Evolutionary conservation across 352 stramenopile genomes (phyloP).

Genomic region (Pythium apleroticum): DNA sequence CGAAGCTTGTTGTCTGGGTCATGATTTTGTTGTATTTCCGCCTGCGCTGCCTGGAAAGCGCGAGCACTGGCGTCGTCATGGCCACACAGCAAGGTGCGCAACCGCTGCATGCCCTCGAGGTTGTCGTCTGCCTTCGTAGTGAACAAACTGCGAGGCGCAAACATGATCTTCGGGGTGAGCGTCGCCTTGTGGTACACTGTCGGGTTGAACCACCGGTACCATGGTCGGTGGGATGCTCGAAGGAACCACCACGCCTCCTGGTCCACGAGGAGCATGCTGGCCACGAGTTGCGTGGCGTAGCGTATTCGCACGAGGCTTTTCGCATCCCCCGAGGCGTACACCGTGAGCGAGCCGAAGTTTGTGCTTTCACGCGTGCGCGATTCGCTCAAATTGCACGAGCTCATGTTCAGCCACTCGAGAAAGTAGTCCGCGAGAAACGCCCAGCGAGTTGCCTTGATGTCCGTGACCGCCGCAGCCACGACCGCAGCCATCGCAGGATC

Average conservation of each 20-base stretch:
- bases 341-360: not conserved
- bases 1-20: not conserved
- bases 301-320: not conserved
- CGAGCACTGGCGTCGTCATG: not conserved
- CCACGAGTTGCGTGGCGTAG: not conserved
- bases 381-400: not conserved
- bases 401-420: not conserved
- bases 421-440: not conserved
- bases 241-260: not conserved
- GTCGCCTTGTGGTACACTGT: not conserved
- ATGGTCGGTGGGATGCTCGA: not conserved
- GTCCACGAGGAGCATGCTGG: not conserved
- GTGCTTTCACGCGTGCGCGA: not conserved
- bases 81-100: not conserved
- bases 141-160: not conserved
- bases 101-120: not conserved
- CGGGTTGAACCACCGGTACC: not conserved
- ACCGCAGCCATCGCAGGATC: not conserved
- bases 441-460: not conserved
- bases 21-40: not conserved
- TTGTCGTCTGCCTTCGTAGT: not conserved
- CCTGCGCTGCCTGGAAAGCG: not conserved
- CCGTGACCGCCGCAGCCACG: not conserved
- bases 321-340: not conserved
- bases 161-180: not conserved